Percentiles rank a stretch among this genome's conserved stretches.
These are phyloP conservation scores for Ustilago trichophora DNA, from an alignment of 1,284 basidiomycete genomes.

Conservation along the genomic window DNA sequence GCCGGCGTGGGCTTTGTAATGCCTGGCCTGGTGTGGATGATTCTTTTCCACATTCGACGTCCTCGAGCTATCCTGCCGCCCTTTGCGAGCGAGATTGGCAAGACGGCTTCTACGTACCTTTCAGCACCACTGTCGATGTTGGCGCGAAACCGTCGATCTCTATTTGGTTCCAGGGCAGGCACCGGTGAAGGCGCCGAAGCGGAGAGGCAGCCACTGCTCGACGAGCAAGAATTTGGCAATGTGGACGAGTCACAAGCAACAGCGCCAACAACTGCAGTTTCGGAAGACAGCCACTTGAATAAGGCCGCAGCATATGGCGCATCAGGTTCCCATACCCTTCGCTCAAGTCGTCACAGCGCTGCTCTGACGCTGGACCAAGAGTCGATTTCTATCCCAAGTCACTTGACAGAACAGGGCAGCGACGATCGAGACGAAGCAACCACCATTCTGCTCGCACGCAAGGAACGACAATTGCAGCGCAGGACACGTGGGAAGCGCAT, in stretches of 20 bases:
- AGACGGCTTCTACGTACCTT: conserved; percentile 45
- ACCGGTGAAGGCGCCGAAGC: conserved; percentile 1
- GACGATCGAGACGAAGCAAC: conserved; percentile 54
- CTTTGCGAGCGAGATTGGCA: conserved; percentile 46
- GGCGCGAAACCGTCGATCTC: conserved; percentile 32
- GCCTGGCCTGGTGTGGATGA: conserved; percentile 62
- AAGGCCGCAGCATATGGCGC: not conserved
- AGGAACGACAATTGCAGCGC: conserved; percentile 60
- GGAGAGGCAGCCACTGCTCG: conserved; percentile 42
- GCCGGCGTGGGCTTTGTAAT: conserved; percentile 61
- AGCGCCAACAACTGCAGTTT: not conserved
- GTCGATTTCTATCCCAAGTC: conserved; percentile 35
- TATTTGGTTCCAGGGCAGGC: conserved; percentile 33
- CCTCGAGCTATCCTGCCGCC: conserved; percentile 59
- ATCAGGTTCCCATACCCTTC: not conserved
- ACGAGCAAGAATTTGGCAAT: not conserved
- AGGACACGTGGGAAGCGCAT: conserved; percentile 43
- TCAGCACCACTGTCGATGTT: conserved; percentile 46
- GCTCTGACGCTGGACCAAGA: conserved; percentile 2
- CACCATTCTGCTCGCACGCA: conserved; percentile 58
- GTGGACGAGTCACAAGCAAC: not conserved
- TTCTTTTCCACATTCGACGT: conserved; percentile 58
- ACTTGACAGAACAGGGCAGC: conserved; percentile 41
- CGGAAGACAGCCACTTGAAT: no score
- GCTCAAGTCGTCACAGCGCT: conserved; percentile 15